phyloP scores from a whole-genome alignment of 768 basidiomycete species.

The Lactarius evosmus region DNA sequence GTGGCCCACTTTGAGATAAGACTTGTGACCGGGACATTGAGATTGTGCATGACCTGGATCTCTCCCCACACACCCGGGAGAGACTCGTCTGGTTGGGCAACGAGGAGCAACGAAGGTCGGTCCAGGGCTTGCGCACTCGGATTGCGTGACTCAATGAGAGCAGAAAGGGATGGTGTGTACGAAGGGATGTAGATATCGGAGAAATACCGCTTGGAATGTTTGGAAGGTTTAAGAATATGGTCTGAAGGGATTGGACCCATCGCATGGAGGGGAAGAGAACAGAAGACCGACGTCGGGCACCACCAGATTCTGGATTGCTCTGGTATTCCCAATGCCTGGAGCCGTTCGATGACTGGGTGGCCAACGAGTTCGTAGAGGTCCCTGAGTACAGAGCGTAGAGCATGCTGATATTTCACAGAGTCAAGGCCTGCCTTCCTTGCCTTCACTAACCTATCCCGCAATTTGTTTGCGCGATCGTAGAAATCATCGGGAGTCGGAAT shows the following conservation, averaged over 20 bases:
- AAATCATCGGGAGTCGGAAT: conserved; percentile 1
- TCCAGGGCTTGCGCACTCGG: background rate
- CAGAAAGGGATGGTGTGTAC: background rate
- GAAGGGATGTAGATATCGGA: conserved; percentile 9
- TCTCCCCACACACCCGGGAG: conserved; percentile 6
- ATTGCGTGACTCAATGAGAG: background rate
- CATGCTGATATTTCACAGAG: background rate
- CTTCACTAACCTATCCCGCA: background rate
- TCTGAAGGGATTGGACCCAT: conserved; percentile 17
- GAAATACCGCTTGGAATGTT: background rate
- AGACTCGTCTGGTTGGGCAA: conserved; percentile 5
- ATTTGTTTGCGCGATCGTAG: background rate
- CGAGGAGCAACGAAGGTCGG: conserved; percentile 1
- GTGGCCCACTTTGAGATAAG: background rate
- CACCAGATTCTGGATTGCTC: conserved; percentile 1
- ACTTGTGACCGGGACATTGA: background rate
- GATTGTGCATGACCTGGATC: background rate
- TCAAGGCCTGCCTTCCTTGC: background rate
- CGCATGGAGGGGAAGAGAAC: conserved; percentile 24
- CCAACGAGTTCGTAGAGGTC: conserved; percentile 9
- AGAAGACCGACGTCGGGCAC: background rate
- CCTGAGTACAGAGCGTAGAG: background rate
- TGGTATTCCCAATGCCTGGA: conserved; percentile 3
- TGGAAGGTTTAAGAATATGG: too few relatives aligned
- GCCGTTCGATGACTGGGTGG: background rate